A percentile compares a stretch with the other conserved stretches of the same genome.
Conservation (phyloP, 2,329 filamentous ascomycete species). For the Scopulariopsis brevicaulis region DNA sequence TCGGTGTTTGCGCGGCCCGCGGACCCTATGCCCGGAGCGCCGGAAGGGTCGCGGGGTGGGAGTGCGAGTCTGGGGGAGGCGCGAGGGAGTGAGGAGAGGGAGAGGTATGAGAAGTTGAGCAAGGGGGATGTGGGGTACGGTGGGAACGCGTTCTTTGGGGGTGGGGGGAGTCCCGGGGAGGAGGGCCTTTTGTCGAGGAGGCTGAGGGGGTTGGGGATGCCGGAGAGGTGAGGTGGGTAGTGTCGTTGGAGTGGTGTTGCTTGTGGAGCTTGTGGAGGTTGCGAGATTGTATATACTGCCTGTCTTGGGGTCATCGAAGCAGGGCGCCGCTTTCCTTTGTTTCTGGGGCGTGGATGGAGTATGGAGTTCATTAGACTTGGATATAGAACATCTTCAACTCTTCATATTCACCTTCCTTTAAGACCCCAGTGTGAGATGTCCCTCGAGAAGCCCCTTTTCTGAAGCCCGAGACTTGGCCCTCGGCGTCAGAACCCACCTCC, state of each 20-base stretch:
- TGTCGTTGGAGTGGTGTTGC: not conserved
- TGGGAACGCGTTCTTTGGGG: slow-evolving; percentile 35
- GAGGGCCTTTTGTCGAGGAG: slow-evolving; percentile 62
- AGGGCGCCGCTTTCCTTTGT: not conserved
- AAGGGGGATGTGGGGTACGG: slow-evolving; percentile 55
- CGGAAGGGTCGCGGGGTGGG: not conserved
- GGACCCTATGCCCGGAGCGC: not conserved
- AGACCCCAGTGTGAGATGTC: not conserved
- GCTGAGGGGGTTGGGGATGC: slow-evolving; percentile 48
- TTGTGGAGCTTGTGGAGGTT: not conserved
- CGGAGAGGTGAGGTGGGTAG: not conserved
- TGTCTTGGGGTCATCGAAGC: not conserved
- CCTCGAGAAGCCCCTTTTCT: too few species aligned
- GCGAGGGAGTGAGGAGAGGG: not conserved
- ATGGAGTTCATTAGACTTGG: not conserved
- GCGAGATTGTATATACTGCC: not conserved
- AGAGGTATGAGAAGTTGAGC: slow-evolving; percentile 53
- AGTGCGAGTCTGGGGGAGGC: not conserved
- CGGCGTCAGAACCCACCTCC: not conserved
- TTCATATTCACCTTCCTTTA: not conserved
- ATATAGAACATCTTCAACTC: not conserved
- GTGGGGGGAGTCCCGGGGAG: slow-evolving; percentile 28
- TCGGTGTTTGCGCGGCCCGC: slow-evolving; percentile 2
- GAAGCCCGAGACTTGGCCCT: too few species aligned
- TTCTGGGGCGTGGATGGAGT: not conserved